A percentile compares a stretch with the other conserved stretches of the same genome.
These are phyloP conservation scores for Pulveroboletus sp. DNA, from an alignment of 768 basidiomycete species.

Conservation along the genomic window DNA sequence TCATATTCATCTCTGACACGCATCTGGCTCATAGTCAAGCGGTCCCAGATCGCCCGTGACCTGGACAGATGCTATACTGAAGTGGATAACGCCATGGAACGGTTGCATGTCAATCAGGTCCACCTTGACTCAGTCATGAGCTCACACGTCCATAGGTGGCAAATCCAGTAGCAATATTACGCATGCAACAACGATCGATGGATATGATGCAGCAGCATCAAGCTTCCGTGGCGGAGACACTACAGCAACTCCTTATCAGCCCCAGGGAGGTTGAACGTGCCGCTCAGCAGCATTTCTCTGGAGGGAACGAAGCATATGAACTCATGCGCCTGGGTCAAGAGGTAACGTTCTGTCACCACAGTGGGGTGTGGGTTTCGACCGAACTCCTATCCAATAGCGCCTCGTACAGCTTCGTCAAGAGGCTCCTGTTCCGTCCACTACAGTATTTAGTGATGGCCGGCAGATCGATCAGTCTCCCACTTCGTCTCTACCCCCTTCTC, in stretches of 20 bases:
- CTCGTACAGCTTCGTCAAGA: constrained; percentile 14
- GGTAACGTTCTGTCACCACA: constrained; percentile 24
- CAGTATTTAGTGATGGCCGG: constrained; percentile 17
- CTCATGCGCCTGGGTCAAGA: constrained; percentile 54
- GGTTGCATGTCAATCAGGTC: constrained; percentile 37
- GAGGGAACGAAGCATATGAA: constrained; percentile 37
- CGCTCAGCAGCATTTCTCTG: constrained; percentile 36
- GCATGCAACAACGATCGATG: constrained; percentile 28
- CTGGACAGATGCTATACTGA: constrained; percentile 42
- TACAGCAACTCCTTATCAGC: constrained; percentile 37
- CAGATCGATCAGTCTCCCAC: constrained; percentile 21
- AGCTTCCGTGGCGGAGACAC: constrained; percentile 34
- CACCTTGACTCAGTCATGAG: neutral
- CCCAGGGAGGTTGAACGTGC: constrained; percentile 36
- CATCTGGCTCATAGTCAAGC: constrained; percentile 34
- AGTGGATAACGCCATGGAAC: constrained; percentile 37
- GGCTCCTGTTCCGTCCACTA: neutral
- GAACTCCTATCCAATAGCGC: constrained; percentile 13
- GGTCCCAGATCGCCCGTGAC: constrained; percentile 41
- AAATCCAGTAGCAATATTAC: constrained; percentile 20
- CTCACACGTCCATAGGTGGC: constrained; percentile 17
- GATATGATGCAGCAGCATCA: constrained; percentile 27
- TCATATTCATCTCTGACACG: constrained; percentile 3
- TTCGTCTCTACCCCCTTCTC: constrained; percentile 20
- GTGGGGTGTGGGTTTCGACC: neutral